These are phyloP conservation scores for Beta macrorhiza DNA, from an alignment of 179 eudicot genomes.

Conservation along the genomic window DNA sequence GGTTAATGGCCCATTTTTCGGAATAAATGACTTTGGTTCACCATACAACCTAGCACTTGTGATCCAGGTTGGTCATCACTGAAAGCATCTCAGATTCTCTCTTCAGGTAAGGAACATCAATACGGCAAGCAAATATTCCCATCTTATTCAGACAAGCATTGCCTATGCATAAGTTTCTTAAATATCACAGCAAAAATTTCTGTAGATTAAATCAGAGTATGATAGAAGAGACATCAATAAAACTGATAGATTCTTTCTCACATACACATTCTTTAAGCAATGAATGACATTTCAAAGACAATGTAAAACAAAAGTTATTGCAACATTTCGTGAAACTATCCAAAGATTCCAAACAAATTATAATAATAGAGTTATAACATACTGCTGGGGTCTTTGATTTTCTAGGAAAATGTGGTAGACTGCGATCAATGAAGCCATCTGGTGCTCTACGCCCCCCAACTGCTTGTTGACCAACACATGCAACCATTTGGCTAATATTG, in stretches of 20 bases:
- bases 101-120: not conserved
- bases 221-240: constrained; percentile 1
- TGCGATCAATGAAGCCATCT: constrained; percentile 85
- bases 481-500: constrained; percentile 98
- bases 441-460: constrained; percentile 97
- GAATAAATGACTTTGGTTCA: not conserved
- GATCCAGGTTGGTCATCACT: not conserved
- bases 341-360: too few species aligned
- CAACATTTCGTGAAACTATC: not conserved
- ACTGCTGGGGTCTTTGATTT: constrained; percentile 72
- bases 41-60: not conserved
- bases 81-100: not conserved
- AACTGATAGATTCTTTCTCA: constrained; percentile 1
- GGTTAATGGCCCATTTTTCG: not conserved
- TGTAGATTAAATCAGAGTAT: not conserved
- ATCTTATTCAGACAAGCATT: not conserved
- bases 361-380: constrained; percentile 22
- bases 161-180: not conserved
- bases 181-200: not conserved
- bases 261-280: not conserved
- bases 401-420: constrained; percentile 87
- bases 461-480: constrained; percentile 97
- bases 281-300: not conserved
- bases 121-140: not conserved
- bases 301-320: not conserved